A percentile compares a stretch with the other conserved stretches of the same genome.
Conservation (phyloP, 495 filamentous ascomycete species). For the Hyaloscypha bicolor region DNA sequence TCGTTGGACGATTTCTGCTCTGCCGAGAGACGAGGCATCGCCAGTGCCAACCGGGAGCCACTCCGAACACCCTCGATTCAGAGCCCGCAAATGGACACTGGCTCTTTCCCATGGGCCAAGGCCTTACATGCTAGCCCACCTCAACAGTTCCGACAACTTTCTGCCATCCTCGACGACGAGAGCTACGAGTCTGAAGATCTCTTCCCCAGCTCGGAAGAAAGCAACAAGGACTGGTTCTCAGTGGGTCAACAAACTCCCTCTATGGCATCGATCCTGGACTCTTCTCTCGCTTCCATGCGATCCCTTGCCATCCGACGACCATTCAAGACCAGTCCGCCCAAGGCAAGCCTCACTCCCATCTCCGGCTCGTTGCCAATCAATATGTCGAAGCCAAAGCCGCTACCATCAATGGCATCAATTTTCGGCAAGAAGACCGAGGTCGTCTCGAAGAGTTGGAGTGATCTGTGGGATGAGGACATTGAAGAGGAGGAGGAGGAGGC, state of each 20-base stretch:
- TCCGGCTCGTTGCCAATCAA: constrained; percentile 79
- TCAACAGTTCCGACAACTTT: constrained; percentile 79
- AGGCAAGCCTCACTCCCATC: constrained; percentile 59
- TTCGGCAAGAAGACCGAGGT: constrained; percentile 74
- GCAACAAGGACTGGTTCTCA: constrained; percentile 72
- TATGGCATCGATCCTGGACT: constrained; percentile 77
- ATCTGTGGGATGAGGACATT: constrained; percentile 88
- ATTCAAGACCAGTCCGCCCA: constrained; percentile 40
- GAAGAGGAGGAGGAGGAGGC: constrained; percentile 67
- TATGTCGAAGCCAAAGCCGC: constrained; percentile 60
- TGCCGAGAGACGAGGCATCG: constrained; percentile 68
- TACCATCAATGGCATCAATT: constrained; percentile 71
- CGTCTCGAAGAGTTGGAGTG: constrained; percentile 96
- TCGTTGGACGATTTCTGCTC: constrained; percentile 91
- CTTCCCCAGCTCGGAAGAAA: constrained; percentile 78
- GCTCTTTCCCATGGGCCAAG: constrained; percentile 94
- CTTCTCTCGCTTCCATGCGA: constrained; percentile 68
- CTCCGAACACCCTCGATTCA: constrained; percentile 94
- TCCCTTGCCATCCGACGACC: constrained; percentile 50
- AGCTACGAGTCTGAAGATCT: constrained; percentile 83
- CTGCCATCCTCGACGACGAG: constrained; percentile 63
- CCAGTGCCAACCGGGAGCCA: constrained; percentile 89
- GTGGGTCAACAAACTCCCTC: constrained; percentile 72
- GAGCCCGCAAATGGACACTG: constrained; percentile 77
- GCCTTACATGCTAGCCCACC: constrained; percentile 78